Base-by-base conservation (phyloP, 73 alveolate species). In the Stentor coeruleus region DNA sequence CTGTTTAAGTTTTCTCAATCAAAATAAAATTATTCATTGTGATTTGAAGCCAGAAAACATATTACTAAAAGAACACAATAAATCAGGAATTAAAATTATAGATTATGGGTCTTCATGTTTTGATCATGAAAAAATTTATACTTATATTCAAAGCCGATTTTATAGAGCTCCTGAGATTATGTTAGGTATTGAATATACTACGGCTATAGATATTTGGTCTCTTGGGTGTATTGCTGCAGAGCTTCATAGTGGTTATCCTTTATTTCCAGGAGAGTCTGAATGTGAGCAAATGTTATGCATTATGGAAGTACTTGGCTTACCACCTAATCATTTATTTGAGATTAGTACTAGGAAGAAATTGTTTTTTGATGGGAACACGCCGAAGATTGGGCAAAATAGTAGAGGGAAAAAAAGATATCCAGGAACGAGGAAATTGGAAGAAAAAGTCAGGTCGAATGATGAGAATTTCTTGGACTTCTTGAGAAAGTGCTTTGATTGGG, bases 101-200 rank as follows among this genome's bases (percentile, higher is more conserved):
- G 98, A 93, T 83, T 93, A 91, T 85, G 98, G 98, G 2, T 84
- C 93, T 28, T 77, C 92, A 41, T 93, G 98, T 76, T 93, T 88
- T 73, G 90, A 85, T 33, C 89, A 82, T 0, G 87, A 91, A 83
- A 58, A 86, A 55, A 84, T 91, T 26, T 93, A 93, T 76, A 93
- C 98, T n/a, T 93, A 96, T 74, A 94, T 96, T 3, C 91, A 96
- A 76, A 88, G 97, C 59, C 81, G 99, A 80, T 95, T 90, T 83
- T 96, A 96, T 84, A 81, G 99, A 84, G 98, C 98, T 11, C 99
- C 99, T 31, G 99, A 96, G 85, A 94, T 96, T 3, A 96, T 96
- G 76, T 92, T 96, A 38, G 99, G 99, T 11, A 86, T 94, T 74
- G 90, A 92, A 36, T 96, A 96, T 85, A 93, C 96, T 42, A 92